Evolutionary conservation across 345 rosid genomes (phyloP).

Genomic region (Melastoma malabathricum): DNA sequence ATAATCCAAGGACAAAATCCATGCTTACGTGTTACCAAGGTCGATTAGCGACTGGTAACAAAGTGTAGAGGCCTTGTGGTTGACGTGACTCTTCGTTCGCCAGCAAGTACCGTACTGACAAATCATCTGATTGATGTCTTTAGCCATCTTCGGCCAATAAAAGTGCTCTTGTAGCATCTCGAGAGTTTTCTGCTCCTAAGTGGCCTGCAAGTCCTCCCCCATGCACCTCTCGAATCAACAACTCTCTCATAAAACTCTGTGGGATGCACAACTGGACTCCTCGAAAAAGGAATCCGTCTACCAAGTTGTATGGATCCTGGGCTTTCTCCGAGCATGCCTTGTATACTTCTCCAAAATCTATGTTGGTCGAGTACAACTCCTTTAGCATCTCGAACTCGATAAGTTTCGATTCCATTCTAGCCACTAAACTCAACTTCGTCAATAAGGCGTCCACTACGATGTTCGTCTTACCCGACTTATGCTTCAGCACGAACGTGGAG

Average conservation of each 20-base stretch:
- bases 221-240: not conserved
- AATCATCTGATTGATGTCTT: too few species aligned
- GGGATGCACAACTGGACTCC: not conserved
- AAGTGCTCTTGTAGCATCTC: too few species aligned
- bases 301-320: not conserved
- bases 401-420: not conserved
- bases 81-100: too few species aligned
- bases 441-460: constrained; percentile 3
- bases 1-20: too few species aligned
- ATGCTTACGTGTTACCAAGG: too few species aligned
- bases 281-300: constrained; percentile 3
- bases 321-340: not conserved
- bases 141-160: too few species aligned
- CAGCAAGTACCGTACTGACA: too few species aligned
- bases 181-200: not conserved
- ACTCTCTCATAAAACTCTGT: not conserved
- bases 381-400: constrained; percentile 2
- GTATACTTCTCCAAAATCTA: not conserved
- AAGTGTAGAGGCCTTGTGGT: too few species aligned
- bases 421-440: not conserved
- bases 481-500: not conserved
- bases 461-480: not conserved
- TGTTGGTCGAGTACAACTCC: constrained; percentile 1
- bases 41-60: too few species aligned
- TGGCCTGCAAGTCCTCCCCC: constrained; percentile 1